These are phyloP conservation scores for Leccinum boreale DNA, from an alignment of 768 basidiomycete species.

Conservation along the genomic window DNA sequence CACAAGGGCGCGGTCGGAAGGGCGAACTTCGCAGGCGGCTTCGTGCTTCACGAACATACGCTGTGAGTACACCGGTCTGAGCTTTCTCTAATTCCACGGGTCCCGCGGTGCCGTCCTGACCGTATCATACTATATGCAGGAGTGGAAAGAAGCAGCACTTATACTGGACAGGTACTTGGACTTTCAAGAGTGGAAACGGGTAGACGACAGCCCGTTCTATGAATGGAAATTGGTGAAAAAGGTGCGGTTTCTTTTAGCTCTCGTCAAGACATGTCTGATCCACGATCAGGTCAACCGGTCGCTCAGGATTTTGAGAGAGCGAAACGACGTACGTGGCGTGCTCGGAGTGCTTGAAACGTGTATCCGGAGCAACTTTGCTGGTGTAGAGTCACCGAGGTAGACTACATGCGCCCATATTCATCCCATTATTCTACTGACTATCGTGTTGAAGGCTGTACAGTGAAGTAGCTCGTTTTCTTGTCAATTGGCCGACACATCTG, in stretches of 20 bases:
- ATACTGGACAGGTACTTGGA: conserved; percentile 77
- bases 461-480: conserved; percentile 47
- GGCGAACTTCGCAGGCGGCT: conserved; percentile 73
- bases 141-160: conserved; percentile 85
- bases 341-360: conserved; percentile 91
- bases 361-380: conserved; percentile 89
- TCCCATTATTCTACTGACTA: conserved; percentile 3
- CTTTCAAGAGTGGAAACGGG: conserved; percentile 87
- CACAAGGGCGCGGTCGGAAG: conserved; percentile 79
- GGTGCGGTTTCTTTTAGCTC: conserved; percentile 33
- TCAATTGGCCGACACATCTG: conserved; percentile 7
- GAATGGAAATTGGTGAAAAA: conserved; percentile 86
- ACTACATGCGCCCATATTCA: neutral
- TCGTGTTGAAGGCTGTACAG: conserved; percentile 69
- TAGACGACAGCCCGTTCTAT: conserved; percentile 87
- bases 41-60: conserved; percentile 70
- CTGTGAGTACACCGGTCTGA: conserved; percentile 39
- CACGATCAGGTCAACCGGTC: conserved; percentile 67
- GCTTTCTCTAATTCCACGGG: neutral
- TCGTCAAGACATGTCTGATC: neutral
- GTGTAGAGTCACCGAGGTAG: conserved; percentile 79
- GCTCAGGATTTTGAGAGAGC: conserved; percentile 63
- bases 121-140: conserved; percentile 35
- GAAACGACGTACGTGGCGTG: conserved; percentile 79
- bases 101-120: neutral